Conservation (phyloP, 129 eudicot species). For the Apium graveolens region DNA sequence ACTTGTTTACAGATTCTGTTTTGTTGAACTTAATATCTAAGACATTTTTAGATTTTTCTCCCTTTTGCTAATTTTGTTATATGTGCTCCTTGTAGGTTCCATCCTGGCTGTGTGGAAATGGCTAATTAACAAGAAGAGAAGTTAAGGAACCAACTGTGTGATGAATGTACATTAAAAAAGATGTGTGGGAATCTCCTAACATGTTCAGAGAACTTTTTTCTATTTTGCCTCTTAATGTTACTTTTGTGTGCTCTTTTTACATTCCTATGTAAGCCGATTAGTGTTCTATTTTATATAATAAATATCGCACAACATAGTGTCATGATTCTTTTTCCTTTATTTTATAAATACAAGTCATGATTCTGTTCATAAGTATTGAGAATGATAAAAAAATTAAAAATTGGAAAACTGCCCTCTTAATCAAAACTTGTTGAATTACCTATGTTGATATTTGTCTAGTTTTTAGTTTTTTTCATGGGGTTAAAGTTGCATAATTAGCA, state of each 20-base stretch:
- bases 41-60: neutral
- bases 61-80: neutral
- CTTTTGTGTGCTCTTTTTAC: neutral
- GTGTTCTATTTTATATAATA: neutral
- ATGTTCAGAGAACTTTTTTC: neutral
- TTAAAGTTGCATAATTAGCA: neutral
- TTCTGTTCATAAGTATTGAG: neutral
- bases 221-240: neutral
- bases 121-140: constrained; percentile 43
- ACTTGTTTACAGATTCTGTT: neutral
- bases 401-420: neutral
- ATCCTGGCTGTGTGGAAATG: constrained; percentile 63
- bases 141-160: constrained; percentile 48
- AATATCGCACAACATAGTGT: neutral
- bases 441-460: neutral
- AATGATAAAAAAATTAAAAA: neutral
- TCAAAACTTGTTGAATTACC: neutral
- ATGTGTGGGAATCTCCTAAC: neutral
- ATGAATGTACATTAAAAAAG: constrained; percentile 34
- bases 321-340: too few species aligned
- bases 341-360: too few species aligned
- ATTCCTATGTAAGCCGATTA: neutral
- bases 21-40: neutral
- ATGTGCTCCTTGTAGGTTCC: constrained; percentile 46
- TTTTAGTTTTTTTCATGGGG: neutral